A percentile compares a stretch with the other conserved stretches of the same genome.
phyloP scores from a whole-genome alignment of 306 rosid genomes.

The Argentina anserina region DNA sequence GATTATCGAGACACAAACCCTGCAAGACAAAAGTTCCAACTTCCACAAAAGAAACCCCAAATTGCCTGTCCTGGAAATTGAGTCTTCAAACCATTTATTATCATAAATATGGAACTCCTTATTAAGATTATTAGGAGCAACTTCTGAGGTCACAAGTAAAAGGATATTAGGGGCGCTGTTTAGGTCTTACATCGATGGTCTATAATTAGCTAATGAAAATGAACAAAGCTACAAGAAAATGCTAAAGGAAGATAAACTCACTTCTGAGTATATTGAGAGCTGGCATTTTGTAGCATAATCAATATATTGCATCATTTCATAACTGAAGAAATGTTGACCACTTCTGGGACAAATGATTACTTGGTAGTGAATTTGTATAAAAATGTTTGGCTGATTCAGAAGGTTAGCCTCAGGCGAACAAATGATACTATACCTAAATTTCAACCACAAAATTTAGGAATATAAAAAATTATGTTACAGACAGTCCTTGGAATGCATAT shows the following conservation, averaged over 20 bases:
- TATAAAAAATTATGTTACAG: neutral
- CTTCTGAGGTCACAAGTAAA: neutral
- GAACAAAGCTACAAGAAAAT: neutral
- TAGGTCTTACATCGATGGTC: neutral
- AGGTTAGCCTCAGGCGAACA: neutral
- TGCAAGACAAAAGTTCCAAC: neutral
- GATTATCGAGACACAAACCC: neutral
- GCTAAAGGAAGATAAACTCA: slow-evolving; percentile 10
- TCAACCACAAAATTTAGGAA: neutral
- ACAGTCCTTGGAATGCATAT: neutral
- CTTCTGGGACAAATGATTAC: slow-evolving; percentile 16
- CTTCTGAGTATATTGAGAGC: slow-evolving; percentile 8
- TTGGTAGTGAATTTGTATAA: no score
- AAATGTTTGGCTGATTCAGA: neutral
- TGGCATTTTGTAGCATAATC: neutral
- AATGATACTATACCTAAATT: neutral
- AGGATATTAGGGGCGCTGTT: neutral
- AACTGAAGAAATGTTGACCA: slow-evolving; percentile 10
- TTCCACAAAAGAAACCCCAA: neutral
- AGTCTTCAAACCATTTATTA: neutral
- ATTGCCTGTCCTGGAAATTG: neutral
- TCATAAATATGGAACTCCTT: neutral
- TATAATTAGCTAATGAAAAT: neutral
- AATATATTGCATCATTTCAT: slow-evolving; percentile 12
- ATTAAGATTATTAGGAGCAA: neutral